These are phyloP conservation scores for Sphaerulina vaccinii DNA, from an alignment of 2,329 filamentous ascomycete species.

Conservation along the genomic window DNA sequence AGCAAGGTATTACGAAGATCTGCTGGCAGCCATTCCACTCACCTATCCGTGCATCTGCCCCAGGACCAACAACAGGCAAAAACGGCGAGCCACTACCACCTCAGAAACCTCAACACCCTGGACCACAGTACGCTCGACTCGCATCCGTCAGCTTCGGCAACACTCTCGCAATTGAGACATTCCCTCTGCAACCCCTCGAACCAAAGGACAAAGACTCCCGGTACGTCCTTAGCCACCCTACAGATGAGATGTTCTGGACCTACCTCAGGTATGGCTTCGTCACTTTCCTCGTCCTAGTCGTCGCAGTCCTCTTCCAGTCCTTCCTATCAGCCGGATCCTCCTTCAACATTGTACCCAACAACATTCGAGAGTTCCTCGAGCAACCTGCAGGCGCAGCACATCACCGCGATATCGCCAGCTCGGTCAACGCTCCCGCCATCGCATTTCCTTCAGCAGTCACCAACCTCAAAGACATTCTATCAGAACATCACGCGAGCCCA, in stretches of 20 bases:
- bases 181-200: slow-evolving; percentile 60
- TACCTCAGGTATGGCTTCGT: slow-evolving; percentile 57
- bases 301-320: slow-evolving; percentile 62
- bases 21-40: slow-evolving; percentile 49
- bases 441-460: slow-evolving; percentile 6
- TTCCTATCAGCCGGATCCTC: slow-evolving; percentile 50
- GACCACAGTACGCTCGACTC: slow-evolving; percentile 66
- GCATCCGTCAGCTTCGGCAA: slow-evolving; percentile 80
- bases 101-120: slow-evolving; percentile 29
- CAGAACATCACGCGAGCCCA: slow-evolving; percentile 24
- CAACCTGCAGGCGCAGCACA: slow-evolving; percentile 22
- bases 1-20: slow-evolving; percentile 58
- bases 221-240: slow-evolving; percentile 65
- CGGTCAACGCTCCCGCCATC: slow-evolving; percentile 17
- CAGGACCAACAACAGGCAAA: slow-evolving; percentile 27
- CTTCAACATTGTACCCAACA: slow-evolving; percentile 47
- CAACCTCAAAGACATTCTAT: slow-evolving; percentile 16
- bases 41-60: slow-evolving; percentile 33
- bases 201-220: slow-evolving; percentile 55
- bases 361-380: slow-evolving; percentile 41
- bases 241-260: slow-evolving; percentile 54
- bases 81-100: slow-evolving; percentile 22
- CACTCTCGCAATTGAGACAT: slow-evolving; percentile 74
- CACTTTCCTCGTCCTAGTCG: slow-evolving; percentile 61
- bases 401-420: slow-evolving; percentile 14